Conservation (phyloP, 495 filamentous ascomycete genomes). For the Lepidopterella palustris region DNA sequence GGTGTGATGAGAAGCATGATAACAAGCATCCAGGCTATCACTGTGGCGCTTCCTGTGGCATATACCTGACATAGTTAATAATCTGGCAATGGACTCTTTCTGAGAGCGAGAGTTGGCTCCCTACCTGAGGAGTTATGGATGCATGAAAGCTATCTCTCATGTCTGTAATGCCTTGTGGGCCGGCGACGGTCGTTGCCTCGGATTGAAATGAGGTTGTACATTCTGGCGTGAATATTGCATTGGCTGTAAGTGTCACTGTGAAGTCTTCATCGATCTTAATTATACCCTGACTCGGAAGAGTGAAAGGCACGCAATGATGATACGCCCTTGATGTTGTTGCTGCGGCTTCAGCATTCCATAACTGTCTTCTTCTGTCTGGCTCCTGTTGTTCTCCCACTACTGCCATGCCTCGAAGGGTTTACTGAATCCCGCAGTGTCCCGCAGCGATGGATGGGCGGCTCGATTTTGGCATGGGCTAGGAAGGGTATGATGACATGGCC, state of each 20-base stretch:
- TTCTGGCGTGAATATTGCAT: constrained; percentile 37
- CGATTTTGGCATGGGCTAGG: not conserved
- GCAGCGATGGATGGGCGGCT: too few species aligned
- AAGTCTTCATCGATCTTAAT: constrained; percentile 29
- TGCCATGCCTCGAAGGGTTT: constrained; percentile 2
- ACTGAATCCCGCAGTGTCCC: too few species aligned
- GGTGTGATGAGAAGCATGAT: constrained; percentile 92
- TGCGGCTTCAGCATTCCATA: constrained; percentile 1
- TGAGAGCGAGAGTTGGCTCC: too few species aligned
- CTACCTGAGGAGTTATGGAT: constrained; percentile 83
- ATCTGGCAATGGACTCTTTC: too few species aligned
- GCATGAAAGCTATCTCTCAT: constrained; percentile 83
- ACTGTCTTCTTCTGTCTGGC: not conserved
- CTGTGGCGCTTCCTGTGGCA: constrained; percentile 81
- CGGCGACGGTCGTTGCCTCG: constrained; percentile 14
- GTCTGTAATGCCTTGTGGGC: constrained; percentile 43
- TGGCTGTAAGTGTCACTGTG: constrained; percentile 35
- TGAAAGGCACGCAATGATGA: constrained; percentile 38
- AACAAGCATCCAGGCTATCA: constrained; percentile 87
- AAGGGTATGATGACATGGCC: too few species aligned
- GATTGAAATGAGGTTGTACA: constrained; percentile 28
- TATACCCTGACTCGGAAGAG: constrained; percentile 35
- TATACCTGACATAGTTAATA: too few species aligned
- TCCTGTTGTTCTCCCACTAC: not conserved
- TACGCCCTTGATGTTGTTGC: not conserved